phyloP scores from a whole-genome alignment of 108 stramenopile genomes.

The Stephanodiscus triporus region DNA sequence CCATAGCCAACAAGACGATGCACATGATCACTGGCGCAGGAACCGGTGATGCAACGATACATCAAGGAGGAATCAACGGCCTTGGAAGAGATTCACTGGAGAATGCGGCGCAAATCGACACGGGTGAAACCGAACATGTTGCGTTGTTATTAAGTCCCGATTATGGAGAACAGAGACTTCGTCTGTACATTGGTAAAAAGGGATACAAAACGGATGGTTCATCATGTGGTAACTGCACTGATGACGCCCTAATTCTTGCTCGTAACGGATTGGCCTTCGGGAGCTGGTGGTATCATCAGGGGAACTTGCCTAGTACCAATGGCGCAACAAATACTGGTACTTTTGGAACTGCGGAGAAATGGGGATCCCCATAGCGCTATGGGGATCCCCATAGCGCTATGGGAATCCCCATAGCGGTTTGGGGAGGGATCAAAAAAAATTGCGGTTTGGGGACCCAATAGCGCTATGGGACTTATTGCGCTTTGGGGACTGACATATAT shows the following conservation, averaged over 20 bases:
- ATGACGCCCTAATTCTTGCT: slow-evolving; percentile 12
- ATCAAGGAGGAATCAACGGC: slow-evolving; percentile 18
- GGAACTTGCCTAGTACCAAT: neutral
- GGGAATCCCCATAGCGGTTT: too few relatives aligned
- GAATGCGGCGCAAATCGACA: slow-evolving; percentile 31
- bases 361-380: too few relatives aligned
- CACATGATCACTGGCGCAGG: slow-evolving; percentile 9
- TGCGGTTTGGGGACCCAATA: too few relatives aligned
- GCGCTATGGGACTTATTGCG: too few relatives aligned
- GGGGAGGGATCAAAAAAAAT: too few relatives aligned
- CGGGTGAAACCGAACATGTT: slow-evolving; percentile 24
- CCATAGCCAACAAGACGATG: slow-evolving; percentile 7
- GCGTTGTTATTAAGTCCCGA: slow-evolving; percentile 27
- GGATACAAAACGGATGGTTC: slow-evolving; percentile 7
- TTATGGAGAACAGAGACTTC: slow-evolving; percentile 17
- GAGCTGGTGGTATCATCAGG: slow-evolving; percentile 17
- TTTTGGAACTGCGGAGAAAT: too few relatives aligned
- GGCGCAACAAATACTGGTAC: neutral
- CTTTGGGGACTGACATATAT: too few relatives aligned
- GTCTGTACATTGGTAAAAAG: slow-evolving; percentile 37
- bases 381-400: too few relatives aligned
- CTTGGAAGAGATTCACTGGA: slow-evolving; percentile 28
- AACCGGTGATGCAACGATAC: slow-evolving; percentile 2
- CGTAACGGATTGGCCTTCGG: slow-evolving; percentile 34
- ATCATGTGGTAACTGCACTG: neutral